Base-by-base conservation (phyloP, 352 stramenopile species). In the Globisporangium ultimum region DNA sequence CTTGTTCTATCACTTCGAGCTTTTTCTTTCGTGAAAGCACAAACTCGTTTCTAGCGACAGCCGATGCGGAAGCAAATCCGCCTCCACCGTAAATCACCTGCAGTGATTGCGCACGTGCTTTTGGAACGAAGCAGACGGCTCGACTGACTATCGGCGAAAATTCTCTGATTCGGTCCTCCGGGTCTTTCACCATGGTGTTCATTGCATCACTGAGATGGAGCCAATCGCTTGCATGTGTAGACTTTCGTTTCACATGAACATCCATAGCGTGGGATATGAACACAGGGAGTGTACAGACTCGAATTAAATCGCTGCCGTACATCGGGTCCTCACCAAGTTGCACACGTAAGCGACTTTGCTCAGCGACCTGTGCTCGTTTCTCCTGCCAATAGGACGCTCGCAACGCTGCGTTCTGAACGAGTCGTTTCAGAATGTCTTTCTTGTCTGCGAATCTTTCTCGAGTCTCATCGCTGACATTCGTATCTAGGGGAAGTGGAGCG, bases 191-290 rank as follows among this genome's bases (percentile, higher is more conserved):
- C 55, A 91, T 81, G 10, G 46, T 51, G 20, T 71, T 60, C 18
- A 95, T 53, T 21, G 78, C 70, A 15, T 72, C 55, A 42, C 71
- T 84, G 5, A 48, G 61, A 53, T 18, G n/a, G 14, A 57, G 61
- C 61, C 21, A 67, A 18, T 71, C 67, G 48, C 13, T 34, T 12
- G 42, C 47, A 15, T 24, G 52, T 36, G 45, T 18, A 34, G 40
- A 58, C 15, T 24, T 46, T 45, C 60, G 72, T 22, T 60, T 74
- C 6, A 54, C 52, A 56, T 93, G 81, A 10, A 90, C 64, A 36
- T 90, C 74, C 84, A 91, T 93, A 0, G 84, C 84, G 32, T 67
- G 53, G 4, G 84, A 91, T 24, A 93, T 87, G 47, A 93, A 87
- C 10, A 73, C 74, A 2, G 81, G 74, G 61, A 89, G 78, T 17